Percentiles rank a stretch among this genome's conserved stretches.
These are phyloP conservation scores for Solanum hybrid DNA, from an alignment of 305 asterid genomes.

Conservation along the genomic window DNA sequence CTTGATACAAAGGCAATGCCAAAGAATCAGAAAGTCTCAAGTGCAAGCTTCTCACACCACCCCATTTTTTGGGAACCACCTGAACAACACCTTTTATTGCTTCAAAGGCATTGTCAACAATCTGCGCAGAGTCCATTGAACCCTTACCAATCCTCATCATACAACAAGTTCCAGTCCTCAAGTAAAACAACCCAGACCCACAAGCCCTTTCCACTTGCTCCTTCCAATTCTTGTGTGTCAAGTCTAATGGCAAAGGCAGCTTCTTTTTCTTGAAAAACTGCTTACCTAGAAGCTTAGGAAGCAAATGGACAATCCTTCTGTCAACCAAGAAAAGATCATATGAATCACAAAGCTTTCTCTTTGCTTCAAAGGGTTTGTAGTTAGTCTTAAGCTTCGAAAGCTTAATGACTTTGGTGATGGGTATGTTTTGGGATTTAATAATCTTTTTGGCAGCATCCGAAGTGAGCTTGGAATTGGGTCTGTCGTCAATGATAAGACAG, in stretches of 20 bases:
- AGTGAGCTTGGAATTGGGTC: conserved; percentile 48
- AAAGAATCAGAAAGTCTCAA: conserved; percentile 61
- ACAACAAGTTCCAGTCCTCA: conserved; percentile 68
- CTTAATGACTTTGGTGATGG: conserved; percentile 48
- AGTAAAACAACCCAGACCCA: conserved; percentile 49
- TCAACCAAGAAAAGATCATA: conserved; percentile 67
- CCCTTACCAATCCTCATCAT: conserved; percentile 65
- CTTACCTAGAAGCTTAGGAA: conserved; percentile 76
- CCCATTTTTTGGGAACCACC: conserved; percentile 61
- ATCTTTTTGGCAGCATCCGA: conserved; percentile 50
- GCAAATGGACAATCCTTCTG: conserved; percentile 60
- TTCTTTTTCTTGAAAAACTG: conserved; percentile 73
- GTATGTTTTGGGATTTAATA: conserved; percentile 42
- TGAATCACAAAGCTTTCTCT: conserved; percentile 70
- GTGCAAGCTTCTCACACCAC: conserved; percentile 75
- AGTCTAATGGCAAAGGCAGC: conserved; percentile 65
- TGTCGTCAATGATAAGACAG: conserved; percentile 66
- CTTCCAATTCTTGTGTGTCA: conserved; percentile 55
- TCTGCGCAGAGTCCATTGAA: conserved; percentile 46
- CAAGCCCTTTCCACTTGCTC: conserved; percentile 56
- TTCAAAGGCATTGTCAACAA: conserved; percentile 49
- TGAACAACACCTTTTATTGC: conserved; percentile 40
- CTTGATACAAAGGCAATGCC: conserved; percentile 73
- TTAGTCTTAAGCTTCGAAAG: conserved; percentile 61
- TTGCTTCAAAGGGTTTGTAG: conserved; percentile 69